These are phyloP conservation scores for Monotropa hypopitys DNA, from an alignment of 179 eudicot species.

Conservation along the genomic window DNA sequence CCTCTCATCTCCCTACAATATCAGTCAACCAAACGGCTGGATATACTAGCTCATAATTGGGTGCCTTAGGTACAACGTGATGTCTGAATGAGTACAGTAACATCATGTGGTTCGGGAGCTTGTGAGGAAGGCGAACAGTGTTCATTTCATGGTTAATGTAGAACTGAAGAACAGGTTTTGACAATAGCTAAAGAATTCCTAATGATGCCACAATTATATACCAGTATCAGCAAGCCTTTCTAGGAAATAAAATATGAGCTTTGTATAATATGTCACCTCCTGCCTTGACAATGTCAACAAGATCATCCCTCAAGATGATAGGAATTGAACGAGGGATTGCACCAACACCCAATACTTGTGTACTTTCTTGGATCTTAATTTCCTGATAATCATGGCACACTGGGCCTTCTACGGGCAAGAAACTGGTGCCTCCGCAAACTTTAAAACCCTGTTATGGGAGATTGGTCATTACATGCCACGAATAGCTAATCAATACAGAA, in stretches of 20 bases:
- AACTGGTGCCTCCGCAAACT: constrained; percentile 35
- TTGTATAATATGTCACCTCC: constrained; percentile 33
- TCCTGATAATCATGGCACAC: constrained; percentile 88
- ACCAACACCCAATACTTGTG: constrained; percentile 85
- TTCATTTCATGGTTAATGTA: neutral
- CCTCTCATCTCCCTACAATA: neutral
- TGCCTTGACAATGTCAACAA: constrained; percentile 88
- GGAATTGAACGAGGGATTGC: constrained; percentile 90
- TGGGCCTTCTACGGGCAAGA: constrained; percentile 39
- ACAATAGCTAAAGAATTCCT: neutral
- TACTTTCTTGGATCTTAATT: constrained; percentile 87
- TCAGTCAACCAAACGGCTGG: neutral
- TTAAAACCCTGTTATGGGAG: constrained; percentile 13
- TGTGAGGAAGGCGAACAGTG: neutral
- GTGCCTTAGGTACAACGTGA: neutral
- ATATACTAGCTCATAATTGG: neutral
- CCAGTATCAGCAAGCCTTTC: neutral
- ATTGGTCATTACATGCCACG: neutral
- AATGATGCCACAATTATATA: neutral
- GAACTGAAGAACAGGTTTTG: neutral
- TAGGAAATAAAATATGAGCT: neutral
- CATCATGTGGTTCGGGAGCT: neutral
- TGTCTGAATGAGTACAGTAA: neutral
- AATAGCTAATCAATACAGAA: constrained; percentile 1
- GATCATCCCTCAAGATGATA: constrained; percentile 77